phyloP scores from a whole-genome alignment of 2,329 filamentous ascomycete genomes.

The Epichloe sp. region DNA sequence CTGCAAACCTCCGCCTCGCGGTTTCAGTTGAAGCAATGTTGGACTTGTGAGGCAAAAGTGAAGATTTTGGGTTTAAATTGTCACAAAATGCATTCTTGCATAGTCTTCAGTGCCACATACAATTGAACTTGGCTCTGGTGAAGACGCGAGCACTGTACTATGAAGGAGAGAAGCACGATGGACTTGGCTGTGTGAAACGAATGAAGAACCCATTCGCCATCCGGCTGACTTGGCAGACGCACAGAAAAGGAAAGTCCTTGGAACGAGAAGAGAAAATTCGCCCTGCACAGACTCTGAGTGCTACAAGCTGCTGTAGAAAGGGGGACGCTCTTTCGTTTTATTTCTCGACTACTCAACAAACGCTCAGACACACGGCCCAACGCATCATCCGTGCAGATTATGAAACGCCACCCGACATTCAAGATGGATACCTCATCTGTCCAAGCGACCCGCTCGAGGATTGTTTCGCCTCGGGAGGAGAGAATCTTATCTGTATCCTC shows the following conservation, averaged over 20 bases:
- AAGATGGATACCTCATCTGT: background rate
- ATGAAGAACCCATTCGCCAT: background rate
- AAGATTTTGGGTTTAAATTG: too few species aligned
- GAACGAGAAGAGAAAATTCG: background rate
- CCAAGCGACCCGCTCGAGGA: background rate
- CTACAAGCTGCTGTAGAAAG: background rate
- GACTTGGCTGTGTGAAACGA: background rate
- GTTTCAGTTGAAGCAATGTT: background rate
- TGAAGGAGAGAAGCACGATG: too few species aligned
- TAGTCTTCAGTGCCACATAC: too few species aligned
- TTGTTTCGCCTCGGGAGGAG: background rate
- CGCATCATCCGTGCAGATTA: constrained; percentile 1
- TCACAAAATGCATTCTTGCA: too few species aligned
- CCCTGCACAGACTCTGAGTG: background rate
- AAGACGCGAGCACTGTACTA: too few species aligned
- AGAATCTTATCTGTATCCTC: background rate
- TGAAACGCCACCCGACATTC: background rate
- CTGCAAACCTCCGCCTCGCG: background rate
- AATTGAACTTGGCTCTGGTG: too few species aligned
- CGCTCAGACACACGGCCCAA: background rate
- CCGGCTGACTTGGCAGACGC: too few species aligned
- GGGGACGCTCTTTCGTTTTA: background rate
- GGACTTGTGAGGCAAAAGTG: too few species aligned
- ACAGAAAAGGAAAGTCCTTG: background rate
- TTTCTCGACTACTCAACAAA: background rate